Evolutionary conservation across 352 stramenopile species (phyloP), one percentile per base, ranked within the genome.

Genomic region (Pythium dissimile): DNA sequence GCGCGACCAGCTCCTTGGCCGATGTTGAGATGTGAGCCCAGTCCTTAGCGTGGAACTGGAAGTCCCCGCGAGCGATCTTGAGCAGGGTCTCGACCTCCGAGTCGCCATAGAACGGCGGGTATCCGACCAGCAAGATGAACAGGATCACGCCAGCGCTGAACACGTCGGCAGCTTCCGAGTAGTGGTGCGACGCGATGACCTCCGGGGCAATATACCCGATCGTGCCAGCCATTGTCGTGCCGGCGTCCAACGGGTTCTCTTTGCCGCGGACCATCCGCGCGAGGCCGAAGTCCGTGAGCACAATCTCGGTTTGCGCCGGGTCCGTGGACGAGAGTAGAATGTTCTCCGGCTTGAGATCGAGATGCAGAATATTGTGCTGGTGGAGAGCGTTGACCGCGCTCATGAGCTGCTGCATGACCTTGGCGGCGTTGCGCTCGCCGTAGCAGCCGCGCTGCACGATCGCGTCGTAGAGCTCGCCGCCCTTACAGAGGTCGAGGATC

Each of bases 301-400:
- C 42, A 43, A 92, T 87, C 62, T 86, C 87, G 53, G 76, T 65
- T 39, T 82, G 57, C 18, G 70, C 54, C 9, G 54, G 35, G 16
- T 78, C 69, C 48, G 73, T 69, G 4, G 67, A 77, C 9, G 75
- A 71, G 23, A 92, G 71, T 47, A 92, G 30, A n/a, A 92, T 89
- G 54, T 92, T 92, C 59, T 92, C 81, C 1, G 81, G 81, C 50
- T 92, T 92, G 60, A 92, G 75, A 59, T 92, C 81, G 24, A 92
- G 53, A 35, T 92, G 81, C 24, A 92, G 55, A 26, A 92, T 92
- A 64, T 89, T 89, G 71, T 88, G 78, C 16, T 67, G 57, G 52
- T 92, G 81, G 39, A 92, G 62, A 12, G 77, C 74, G 38, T 87
- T 67, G 30, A 92, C 56, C 2, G 81, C 81, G 8, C 71, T 80